A percentile compares a stretch with the other conserved stretches of the same genome.
These are phyloP conservation scores for Setaria viridis DNA, from an alignment of 202 grass and related monocot species.

Conservation along the genomic window DNA sequence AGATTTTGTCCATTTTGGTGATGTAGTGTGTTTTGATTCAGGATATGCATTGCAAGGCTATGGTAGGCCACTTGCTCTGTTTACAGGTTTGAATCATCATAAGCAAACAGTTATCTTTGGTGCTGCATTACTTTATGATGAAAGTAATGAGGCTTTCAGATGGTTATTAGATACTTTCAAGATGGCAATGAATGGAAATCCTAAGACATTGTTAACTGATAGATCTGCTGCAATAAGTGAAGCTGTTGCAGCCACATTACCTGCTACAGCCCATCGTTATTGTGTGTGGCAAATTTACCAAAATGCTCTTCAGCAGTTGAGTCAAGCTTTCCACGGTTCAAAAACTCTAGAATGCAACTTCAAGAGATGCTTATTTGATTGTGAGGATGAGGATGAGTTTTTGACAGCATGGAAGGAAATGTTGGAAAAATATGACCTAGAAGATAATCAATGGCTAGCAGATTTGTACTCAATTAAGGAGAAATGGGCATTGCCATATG, in stretches of 20 bases:
- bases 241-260: constrained; percentile 58
- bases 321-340: constrained; percentile 89
- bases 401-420: constrained; percentile 75
- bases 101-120: constrained; percentile 90
- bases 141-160: constrained; percentile 71
- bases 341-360: constrained; percentile 81
- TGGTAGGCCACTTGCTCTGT: constrained; percentile 77
- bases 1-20: constrained; percentile 85
- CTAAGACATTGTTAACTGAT: constrained; percentile 84
- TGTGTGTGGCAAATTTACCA: constrained; percentile 97
- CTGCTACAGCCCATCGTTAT: constrained; percentile 64
- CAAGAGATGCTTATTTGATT: constrained; percentile 88
- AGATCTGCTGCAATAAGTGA: constrained; percentile 64
- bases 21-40: constrained; percentile 88
- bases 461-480: constrained; percentile 77
- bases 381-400: constrained; percentile 79
- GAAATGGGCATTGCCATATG: constrained; percentile 88
- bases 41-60: constrained; percentile 64
- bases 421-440: constrained; percentile 81
- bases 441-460: constrained; percentile 85
- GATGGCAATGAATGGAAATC: constrained; percentile 77
- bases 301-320: constrained; percentile 74
- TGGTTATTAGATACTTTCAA: constrained; percentile 94
- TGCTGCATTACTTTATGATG: constrained; percentile 81
- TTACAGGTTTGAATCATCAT: constrained; percentile 91